These are phyloP conservation scores for Sarocladium kiliense DNA, from an alignment of 2,329 filamentous ascomycete genomes.

Conservation along the genomic window DNA sequence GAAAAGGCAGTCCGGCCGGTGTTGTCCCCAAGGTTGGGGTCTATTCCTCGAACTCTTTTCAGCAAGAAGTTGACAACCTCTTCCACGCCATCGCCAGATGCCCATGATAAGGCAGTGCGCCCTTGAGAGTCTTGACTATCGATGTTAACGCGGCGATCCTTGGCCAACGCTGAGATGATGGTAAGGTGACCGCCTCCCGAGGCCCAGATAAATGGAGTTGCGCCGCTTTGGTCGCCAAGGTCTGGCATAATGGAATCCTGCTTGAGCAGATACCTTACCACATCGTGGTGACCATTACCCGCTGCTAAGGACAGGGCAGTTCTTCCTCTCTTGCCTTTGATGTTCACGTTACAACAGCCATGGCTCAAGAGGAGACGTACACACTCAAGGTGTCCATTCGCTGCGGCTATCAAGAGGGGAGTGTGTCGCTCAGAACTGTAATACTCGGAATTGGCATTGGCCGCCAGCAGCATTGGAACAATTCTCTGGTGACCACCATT, in stretches of 20 bases:
- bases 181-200: constrained; percentile 19
- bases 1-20: constrained; percentile 24
- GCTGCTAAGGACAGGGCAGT: constrained; percentile 28
- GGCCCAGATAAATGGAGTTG: constrained; percentile 28
- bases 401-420: constrained; percentile 22
- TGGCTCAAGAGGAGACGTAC: constrained; percentile 21
- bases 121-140: constrained; percentile 25
- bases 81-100: constrained; percentile 22
- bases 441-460: constrained; percentile 17
- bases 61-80: constrained; percentile 20
- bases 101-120: constrained; percentile 29
- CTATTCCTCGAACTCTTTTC: constrained; percentile 15
- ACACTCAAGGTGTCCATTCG: constrained; percentile 22
- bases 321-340: constrained; percentile 17
- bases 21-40: constrained; percentile 22
- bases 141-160: constrained; percentile 17
- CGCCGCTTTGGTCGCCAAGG: constrained; percentile 18
- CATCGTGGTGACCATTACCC: constrained; percentile 23
- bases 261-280: constrained; percentile 21
- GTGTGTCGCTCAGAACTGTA: constrained; percentile 16
- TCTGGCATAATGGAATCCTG: constrained; percentile 16
- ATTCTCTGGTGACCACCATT: constrained; percentile 17
- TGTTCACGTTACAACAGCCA: constrained; percentile 18
- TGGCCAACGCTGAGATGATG: constrained; percentile 19
- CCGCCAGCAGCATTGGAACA: constrained; percentile 18